These are phyloP conservation scores for Boletus subparvulus DNA, from an alignment of 768 basidiomycete genomes.

Conservation along the genomic window DNA sequence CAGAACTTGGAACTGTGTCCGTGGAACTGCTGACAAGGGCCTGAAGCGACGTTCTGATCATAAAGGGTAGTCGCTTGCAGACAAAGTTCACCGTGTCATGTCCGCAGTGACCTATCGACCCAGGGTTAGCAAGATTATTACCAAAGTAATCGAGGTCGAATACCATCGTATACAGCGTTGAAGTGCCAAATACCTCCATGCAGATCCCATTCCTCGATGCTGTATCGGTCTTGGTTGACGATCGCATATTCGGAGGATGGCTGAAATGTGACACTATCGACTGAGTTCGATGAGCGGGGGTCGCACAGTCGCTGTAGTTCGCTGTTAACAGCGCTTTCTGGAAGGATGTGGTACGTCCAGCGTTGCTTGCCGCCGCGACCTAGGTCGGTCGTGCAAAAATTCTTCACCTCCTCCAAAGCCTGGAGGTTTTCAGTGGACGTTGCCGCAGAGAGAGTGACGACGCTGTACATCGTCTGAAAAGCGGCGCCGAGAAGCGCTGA, in stretches of 20 bases:
- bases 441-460: conserved; percentile 46
- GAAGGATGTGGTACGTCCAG: conserved; percentile 54
- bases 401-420: conserved; percentile 52
- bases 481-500: background rate
- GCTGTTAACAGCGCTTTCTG: conserved; percentile 39
- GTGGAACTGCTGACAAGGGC: conserved; percentile 30
- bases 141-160: conserved; percentile 9
- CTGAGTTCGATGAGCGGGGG: conserved; percentile 33
- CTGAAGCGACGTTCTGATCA: conserved; percentile 41
- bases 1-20: conserved; percentile 24
- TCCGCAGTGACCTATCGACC: conserved; percentile 45
- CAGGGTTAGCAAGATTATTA: conserved; percentile 25
- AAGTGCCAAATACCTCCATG: conserved; percentile 43
- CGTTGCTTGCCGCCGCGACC: conserved; percentile 49
- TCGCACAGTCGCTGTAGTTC: conserved; percentile 41
- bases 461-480: conserved; percentile 28
- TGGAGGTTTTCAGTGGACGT: conserved; percentile 47
- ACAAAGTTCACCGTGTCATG: conserved; percentile 48
- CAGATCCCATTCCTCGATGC: conserved; percentile 42
- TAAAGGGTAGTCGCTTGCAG: conserved; percentile 39
- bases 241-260: conserved; percentile 38
- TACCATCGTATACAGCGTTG: conserved; percentile 48
- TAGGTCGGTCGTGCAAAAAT: conserved; percentile 54
- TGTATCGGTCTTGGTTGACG: conserved; percentile 44
- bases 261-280: conserved; percentile 45